A percentile compares a stretch with the other conserved stretches of the same genome.
These are phyloP conservation scores for Populus alba DNA, from an alignment of 345 rosid genomes.

Conservation along the genomic window DNA sequence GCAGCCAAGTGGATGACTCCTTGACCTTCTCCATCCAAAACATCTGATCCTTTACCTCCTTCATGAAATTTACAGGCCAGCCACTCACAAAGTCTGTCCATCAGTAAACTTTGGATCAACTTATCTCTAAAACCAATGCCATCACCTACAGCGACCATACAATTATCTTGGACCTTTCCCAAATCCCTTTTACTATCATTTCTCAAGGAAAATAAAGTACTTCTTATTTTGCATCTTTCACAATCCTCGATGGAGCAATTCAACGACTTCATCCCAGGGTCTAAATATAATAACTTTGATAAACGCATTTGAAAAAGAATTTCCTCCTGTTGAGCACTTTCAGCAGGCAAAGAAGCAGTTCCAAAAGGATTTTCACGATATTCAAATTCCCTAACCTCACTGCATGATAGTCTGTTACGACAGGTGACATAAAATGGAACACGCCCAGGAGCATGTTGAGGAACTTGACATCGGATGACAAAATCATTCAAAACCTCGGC, in stretches of 20 bases:
- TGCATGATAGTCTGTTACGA: constrained; percentile 64
- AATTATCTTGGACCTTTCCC: constrained; percentile 11
- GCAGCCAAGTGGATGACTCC: constrained; percentile 63
- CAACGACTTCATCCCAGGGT: constrained; percentile 25
- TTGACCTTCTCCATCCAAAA: constrained; percentile 53
- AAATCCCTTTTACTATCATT: constrained; percentile 13
- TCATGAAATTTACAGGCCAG: constrained; percentile 45
- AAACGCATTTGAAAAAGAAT: constrained; percentile 41
- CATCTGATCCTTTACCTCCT: constrained; percentile 47
- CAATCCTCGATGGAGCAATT: constrained; percentile 39
- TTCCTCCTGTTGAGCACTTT: constrained; percentile 29
- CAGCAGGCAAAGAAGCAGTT: constrained; percentile 6
- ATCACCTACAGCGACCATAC: constrained; percentile 12
- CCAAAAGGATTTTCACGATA: constrained; percentile 46
- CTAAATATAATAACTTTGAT: constrained; percentile 37
- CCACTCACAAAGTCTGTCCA: constrained; percentile 53
- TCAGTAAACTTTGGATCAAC: constrained; percentile 42
- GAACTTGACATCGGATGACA: constrained; percentile 56
- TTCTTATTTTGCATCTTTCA: constrained; percentile 39
- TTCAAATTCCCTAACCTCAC: constrained; percentile 72
- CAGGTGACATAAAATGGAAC: constrained; percentile 69
- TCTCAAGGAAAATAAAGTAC: constrained; percentile 25
- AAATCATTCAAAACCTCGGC: constrained; percentile 53
- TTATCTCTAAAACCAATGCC: constrained; percentile 26
- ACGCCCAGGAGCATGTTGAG: constrained; percentile 49